Conservation (phyloP, 164 flowering plant species). For the Vitis vinifera region DNA sequence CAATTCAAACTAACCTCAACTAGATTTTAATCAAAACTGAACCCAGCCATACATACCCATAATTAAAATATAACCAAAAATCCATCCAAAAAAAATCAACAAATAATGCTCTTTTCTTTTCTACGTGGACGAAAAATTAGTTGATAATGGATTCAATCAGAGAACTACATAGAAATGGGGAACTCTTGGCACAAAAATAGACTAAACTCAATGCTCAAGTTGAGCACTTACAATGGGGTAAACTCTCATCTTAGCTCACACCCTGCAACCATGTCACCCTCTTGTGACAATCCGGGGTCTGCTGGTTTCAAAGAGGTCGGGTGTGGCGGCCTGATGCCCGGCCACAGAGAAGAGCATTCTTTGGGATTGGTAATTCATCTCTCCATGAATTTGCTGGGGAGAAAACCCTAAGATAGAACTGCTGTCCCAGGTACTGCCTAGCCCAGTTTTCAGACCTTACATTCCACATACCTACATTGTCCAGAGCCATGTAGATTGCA, state of each 20-base stretch:
- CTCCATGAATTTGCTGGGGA: constrained; percentile 49
- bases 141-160: too few species aligned
- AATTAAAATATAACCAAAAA: too few species aligned
- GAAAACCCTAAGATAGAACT: constrained; percentile 64
- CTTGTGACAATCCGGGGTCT: constrained; percentile 27
- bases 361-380: constrained; percentile 60
- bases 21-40: too few species aligned
- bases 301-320: constrained; percentile 35
- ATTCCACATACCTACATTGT: constrained; percentile 84
- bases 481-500: constrained; percentile 65
- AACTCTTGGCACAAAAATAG: too few species aligned
- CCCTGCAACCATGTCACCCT: constrained; percentile 23
- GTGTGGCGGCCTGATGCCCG: constrained; percentile 61
- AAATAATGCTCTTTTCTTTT: too few species aligned
- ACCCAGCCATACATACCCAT: too few species aligned
- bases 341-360: constrained; percentile 70
- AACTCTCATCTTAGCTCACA: not conserved
- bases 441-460: constrained; percentile 72
- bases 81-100: too few species aligned
- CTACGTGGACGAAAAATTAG: too few species aligned
- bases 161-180: too few species aligned
- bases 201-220: constrained; percentile 13
- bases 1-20: too few species aligned
- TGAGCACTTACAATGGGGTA: constrained; percentile 2
- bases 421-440: constrained; percentile 75